Evolutionary conservation across 2,329 filamentous ascomycete species (phyloP).

Genomic region (Ophiostoma triangulosporum): DNA sequence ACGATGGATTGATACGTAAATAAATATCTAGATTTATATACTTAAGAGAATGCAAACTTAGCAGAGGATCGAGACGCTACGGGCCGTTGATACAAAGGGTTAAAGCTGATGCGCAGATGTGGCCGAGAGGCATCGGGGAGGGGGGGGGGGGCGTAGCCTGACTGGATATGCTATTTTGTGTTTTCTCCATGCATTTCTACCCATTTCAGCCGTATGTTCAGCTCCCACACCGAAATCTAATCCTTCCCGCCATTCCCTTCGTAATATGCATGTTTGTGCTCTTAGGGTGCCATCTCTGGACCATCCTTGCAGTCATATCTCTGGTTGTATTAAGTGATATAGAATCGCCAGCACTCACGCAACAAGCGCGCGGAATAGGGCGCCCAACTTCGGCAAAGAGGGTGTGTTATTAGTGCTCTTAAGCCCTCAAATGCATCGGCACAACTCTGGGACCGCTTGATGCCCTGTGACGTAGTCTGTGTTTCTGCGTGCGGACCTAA

Average conservation of each 20-base stretch:
- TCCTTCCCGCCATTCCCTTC: neutral
- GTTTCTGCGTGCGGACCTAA: neutral
- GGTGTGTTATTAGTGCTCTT: neutral
- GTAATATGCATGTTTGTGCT: neutral
- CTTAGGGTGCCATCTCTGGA: neutral
- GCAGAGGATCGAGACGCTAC: too few relatives aligned
- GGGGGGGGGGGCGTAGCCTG: too few relatives aligned
- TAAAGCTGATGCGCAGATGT: too few relatives aligned
- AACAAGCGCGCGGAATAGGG: conserved; percentile 8
- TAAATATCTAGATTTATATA: too few relatives aligned
- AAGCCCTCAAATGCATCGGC: neutral
- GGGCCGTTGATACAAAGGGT: too few relatives aligned
- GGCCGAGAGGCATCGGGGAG: too few relatives aligned
- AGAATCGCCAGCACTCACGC: neutral
- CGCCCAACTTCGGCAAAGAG: conserved; percentile 1
- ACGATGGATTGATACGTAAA: too few relatives aligned
- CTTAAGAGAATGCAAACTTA: too few relatives aligned
- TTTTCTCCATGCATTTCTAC: too few relatives aligned
- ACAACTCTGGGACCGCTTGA: neutral
- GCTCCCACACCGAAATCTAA: neutral
- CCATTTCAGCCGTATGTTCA: neutral
- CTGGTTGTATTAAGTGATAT: neutral
- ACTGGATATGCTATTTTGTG: too few relatives aligned
- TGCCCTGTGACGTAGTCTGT: neutral
- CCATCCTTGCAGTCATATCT: neutral